Percentiles rank a stretch among this genome's conserved stretches.
These are phyloP conservation scores for Fusarium sp. DNA, from an alignment of 2,329 filamentous ascomycete species.

Conservation along the genomic window DNA sequence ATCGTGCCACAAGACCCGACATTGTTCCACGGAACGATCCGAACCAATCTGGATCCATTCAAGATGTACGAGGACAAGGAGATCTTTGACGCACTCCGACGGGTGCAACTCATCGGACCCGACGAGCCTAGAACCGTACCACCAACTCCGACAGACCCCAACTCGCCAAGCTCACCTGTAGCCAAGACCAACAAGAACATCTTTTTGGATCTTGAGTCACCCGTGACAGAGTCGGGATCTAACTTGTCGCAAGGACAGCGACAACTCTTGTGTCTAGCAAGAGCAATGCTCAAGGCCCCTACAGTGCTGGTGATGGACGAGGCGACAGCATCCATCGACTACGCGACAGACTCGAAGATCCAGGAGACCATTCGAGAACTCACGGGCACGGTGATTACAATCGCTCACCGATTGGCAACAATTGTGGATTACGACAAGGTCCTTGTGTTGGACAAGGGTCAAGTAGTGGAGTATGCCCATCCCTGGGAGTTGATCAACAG, in stretches of 20 bases:
- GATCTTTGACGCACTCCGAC: conserved; percentile 85
- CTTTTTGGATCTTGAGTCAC: conserved; percentile 86
- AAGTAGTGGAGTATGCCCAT: conserved; percentile 90
- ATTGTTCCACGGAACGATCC: conserved; percentile 90
- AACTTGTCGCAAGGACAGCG: conserved; percentile 97
- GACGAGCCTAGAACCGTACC: conserved; percentile 58
- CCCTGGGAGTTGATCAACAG: conserved; percentile 84
- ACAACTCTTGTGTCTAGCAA: conserved; percentile 92
- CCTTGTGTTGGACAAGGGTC: conserved; percentile 89
- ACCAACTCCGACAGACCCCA: conserved; percentile 42
- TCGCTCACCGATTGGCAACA: conserved; percentile 94
- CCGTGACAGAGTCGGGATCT: conserved; percentile 89
- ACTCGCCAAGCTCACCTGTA: conserved; percentile 48
- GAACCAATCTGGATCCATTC: conserved; percentile 95
- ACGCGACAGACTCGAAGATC: conserved; percentile 94
- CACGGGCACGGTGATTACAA: conserved; percentile 93
- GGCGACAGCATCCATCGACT: conserved; percentile 97
- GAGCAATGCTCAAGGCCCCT: conserved; percentile 90
- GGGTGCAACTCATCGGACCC: conserved; percentile 85
- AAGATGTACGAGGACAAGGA: conserved; percentile 88
- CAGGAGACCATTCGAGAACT: conserved; percentile 96
- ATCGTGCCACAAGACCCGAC: conserved; percentile 98
- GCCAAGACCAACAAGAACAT: conserved; percentile 88
- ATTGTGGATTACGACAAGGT: conserved; percentile 99
- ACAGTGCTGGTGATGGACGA: conserved; percentile 99